Base-by-base conservation (phyloP, 768 basidiomycete species). In the Hericium coralloides region DNA sequence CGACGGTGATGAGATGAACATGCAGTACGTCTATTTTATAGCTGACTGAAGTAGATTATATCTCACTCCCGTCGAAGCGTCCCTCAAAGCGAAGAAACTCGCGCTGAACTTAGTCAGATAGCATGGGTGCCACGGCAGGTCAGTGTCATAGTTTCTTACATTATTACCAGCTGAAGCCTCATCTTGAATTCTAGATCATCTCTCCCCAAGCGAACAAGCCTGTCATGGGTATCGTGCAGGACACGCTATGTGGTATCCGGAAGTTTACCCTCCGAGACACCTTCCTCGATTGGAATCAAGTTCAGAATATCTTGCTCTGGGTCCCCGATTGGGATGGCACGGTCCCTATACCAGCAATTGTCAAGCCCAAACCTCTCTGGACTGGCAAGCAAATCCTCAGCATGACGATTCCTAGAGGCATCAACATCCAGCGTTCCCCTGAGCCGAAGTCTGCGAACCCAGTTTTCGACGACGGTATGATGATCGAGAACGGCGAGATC, bases 1-100 rank as follows among this genome's bases (percentile, higher is more conserved):
- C 73, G 97, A 98, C 67, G 97, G 97, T 63, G 97, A 98, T 67
- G 97, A 99, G 71, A 99, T 98, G 97, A 98, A 99, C 74, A 91
- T 98, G 89, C 97, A 98, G 93, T 95, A 81, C 51, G 91, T 85
- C n/a, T 55, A 3, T 36, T 52, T n/a, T 36, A 48, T 22, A 18
- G 6, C 38, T 17, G 22, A 49, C 26, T 43, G n/a, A 38, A 18
- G 15, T 20, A 63, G 48, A 58, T 49, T 49, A 62, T 25, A 58
- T 50, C 9, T 55, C 18, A 58, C 36, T 58, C 52, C 38, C 20
- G 2, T 9, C 26, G 15, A 64, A 97, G 93, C 69, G 86, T 99
- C 39, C 97, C 97, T 23, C 97, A 99, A 69, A 94, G 91, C 57
- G 97, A 98, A 72, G 97, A 99, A 71, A 98, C 97, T 37, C 83